A percentile compares a stretch with the other conserved stretches of the same genome.
phyloP scores from a whole-genome alignment of 768 basidiomycete genomes.

The Rubroboletus pulcherrimus region DNA sequence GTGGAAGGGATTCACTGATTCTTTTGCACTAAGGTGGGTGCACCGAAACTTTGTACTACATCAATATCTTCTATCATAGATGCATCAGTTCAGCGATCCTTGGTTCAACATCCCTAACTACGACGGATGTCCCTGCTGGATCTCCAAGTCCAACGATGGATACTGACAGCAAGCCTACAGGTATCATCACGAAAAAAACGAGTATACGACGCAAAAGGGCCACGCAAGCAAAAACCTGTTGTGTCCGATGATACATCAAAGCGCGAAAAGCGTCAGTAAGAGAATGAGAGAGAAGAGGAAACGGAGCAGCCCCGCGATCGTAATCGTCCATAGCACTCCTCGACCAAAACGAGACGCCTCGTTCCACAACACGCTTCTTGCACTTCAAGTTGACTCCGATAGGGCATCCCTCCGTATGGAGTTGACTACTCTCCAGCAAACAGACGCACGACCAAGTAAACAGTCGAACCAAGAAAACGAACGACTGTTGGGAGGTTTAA shows the following conservation, averaged over 20 bases:
- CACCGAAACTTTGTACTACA: not conserved
- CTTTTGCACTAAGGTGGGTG: too few relatives aligned
- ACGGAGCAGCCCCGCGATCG: not conserved
- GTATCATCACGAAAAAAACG: not conserved
- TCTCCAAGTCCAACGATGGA: not conserved
- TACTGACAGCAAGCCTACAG: not conserved
- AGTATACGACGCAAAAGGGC: not conserved
- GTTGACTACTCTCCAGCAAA: slow-evolving; percentile 75
- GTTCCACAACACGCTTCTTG: not conserved
- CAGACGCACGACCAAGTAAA: slow-evolving; percentile 80
- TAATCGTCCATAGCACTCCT: slow-evolving; percentile 13
- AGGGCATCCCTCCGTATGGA: too few relatives aligned
- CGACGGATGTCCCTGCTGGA: not conserved
- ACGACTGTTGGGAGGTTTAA: slow-evolving; percentile 49
- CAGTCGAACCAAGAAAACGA: slow-evolving; percentile 77
- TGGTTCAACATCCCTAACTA: not conserved
- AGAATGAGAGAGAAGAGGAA: not conserved
- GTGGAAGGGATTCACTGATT: too few relatives aligned
- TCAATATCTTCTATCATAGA: not conserved
- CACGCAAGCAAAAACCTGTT: not conserved
- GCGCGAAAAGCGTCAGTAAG: not conserved
- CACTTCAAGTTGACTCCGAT: not conserved
- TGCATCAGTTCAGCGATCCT: not conserved
- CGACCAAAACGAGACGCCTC: not conserved
- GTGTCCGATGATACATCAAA: not conserved